These are phyloP conservation scores for Hypomontagnella monticulosa DNA, from an alignment of 495 filamentous ascomycete genomes.

Conservation along the genomic window DNA sequence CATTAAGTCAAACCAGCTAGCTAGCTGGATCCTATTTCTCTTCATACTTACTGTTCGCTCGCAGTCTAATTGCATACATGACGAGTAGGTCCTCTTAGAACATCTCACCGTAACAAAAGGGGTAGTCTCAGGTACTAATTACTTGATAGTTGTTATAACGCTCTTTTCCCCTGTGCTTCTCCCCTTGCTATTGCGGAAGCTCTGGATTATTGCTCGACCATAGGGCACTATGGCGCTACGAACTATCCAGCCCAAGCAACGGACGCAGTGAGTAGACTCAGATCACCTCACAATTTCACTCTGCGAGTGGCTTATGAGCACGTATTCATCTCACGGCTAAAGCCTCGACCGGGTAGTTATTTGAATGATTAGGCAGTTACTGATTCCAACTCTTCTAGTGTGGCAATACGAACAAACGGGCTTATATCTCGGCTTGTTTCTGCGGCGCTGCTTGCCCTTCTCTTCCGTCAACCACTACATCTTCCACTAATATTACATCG, in stretches of 20 bases:
- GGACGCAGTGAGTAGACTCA: slow-evolving; percentile 23
- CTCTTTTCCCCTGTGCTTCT: slow-evolving; percentile 42
- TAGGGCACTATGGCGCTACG: slow-evolving; percentile 40
- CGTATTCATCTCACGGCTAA: not conserved
- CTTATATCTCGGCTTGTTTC: slow-evolving; percentile 42
- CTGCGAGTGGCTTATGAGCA: not conserved
- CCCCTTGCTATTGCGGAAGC: slow-evolving; percentile 32
- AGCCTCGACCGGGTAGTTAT: no score
- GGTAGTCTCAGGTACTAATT: not conserved
- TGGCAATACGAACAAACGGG: slow-evolving; percentile 33
- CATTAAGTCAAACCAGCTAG: slow-evolving; percentile 26
- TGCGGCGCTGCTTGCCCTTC: slow-evolving; percentile 39
- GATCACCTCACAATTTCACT: not conserved
- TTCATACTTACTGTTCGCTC: slow-evolving; percentile 30
- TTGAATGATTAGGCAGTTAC: not conserved
- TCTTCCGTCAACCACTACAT: slow-evolving; percentile 6
- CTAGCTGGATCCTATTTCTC: slow-evolving; percentile 33
- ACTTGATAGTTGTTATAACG: slow-evolving; percentile 38
- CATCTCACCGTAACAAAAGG: not conserved
- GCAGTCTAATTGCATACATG: slow-evolving; percentile 35
- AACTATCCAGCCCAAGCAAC: slow-evolving; percentile 43
- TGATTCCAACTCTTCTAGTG: slow-evolving; percentile 25
- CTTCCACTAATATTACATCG: slow-evolving; percentile 3
- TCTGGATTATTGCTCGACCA: slow-evolving; percentile 39
- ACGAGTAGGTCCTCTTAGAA: slow-evolving; percentile 23